Conservation (phyloP, 2,329 filamentous ascomycete species). For the Hymenoscyphus linearis region DNA sequence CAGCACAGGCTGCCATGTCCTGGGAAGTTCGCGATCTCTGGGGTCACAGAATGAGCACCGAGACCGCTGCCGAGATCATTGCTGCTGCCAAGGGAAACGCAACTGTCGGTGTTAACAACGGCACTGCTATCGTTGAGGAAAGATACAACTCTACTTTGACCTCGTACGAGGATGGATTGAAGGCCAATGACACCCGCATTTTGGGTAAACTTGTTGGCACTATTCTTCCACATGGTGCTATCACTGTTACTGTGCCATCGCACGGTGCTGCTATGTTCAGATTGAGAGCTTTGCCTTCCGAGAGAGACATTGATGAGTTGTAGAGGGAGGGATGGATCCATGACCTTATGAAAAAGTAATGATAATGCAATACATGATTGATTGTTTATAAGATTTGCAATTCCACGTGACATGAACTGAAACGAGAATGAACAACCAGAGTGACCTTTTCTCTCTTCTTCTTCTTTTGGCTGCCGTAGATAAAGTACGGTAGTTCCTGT, state of each 20-base stretch:
- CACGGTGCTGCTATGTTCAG: slow-evolving; percentile 48
- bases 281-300: slow-evolving; percentile 34
- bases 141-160: slow-evolving; percentile 45
- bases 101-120: slow-evolving; percentile 30
- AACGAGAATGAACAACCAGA: neutral
- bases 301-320: slow-evolving; percentile 40
- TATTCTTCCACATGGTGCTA: slow-evolving; percentile 38
- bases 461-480: neutral
- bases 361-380: neutral
- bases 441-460: neutral
- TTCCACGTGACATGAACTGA: neutral
- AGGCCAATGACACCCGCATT: slow-evolving; percentile 38
- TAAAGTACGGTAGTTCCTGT: neutral
- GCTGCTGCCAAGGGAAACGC: slow-evolving; percentile 33
- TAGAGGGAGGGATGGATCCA: slow-evolving; percentile 15
- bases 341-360: neutral
- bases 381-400: neutral
- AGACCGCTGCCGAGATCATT: slow-evolving; percentile 40
- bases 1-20: slow-evolving; percentile 35
- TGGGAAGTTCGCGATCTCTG: slow-evolving; percentile 53
- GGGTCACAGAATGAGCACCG: slow-evolving; percentile 47
- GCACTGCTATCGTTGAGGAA: slow-evolving; percentile 23
- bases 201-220: slow-evolving; percentile 42
- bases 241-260: slow-evolving; percentile 39
- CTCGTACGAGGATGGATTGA: slow-evolving; percentile 43